These are phyloP conservation scores for Pigoraptor vietnamica DNA, from an alignment of 78 protist genomes.

Conservation along the genomic window DNA sequence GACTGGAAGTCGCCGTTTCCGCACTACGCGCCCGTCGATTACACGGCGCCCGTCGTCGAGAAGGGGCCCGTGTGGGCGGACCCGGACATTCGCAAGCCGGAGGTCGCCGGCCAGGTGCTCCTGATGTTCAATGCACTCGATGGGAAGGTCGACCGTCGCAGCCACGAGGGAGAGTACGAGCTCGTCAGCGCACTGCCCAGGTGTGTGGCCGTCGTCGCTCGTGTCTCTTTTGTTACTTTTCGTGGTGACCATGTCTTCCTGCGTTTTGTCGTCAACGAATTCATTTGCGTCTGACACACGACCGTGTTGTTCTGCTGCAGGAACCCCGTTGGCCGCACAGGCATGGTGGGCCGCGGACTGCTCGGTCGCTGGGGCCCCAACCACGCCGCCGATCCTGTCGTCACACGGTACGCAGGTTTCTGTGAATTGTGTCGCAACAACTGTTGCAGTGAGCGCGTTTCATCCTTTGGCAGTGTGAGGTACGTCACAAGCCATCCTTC, in stretches of 20 bases:
- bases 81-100: background rate
- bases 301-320: background rate
- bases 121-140: background rate
- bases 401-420: slow-evolving; percentile 10
- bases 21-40: slow-evolving; percentile 1
- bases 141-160: background rate
- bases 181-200: background rate
- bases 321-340: slow-evolving; percentile 34
- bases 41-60: slow-evolving; percentile 5
- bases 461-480: background rate
- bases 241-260: no score
- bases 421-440: background rate
- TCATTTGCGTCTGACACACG: background rate
- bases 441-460: background rate
- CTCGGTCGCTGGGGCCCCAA: slow-evolving; percentile 35
- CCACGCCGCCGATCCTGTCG: slow-evolving; percentile 42
- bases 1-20: background rate
- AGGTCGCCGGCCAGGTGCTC: background rate
- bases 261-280: no score
- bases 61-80: slow-evolving; percentile 21
- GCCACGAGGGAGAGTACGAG: background rate
- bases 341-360: slow-evolving; percentile 34
- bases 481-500: no score
- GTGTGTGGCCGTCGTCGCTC: background rate
- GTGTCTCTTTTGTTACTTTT: background rate